A percentile compares a stretch with the other conserved stretches of the same genome.
These are phyloP conservation scores for Lactarius indigo DNA, from an alignment of 768 basidiomycete species.

Conservation along the genomic window DNA sequence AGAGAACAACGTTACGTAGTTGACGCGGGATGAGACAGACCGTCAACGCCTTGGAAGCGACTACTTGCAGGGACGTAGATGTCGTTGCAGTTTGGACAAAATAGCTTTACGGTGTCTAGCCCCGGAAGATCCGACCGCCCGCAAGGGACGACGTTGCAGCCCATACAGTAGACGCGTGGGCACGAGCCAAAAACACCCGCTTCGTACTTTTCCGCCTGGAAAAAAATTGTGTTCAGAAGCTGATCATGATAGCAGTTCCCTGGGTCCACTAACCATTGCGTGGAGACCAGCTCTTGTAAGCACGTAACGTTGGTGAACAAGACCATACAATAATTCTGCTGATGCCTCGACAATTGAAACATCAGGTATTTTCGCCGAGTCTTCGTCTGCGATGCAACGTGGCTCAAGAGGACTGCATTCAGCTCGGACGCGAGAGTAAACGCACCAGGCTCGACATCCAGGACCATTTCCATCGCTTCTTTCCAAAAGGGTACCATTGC, in stretches of 20 bases:
- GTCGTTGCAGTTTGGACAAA: slow-evolving; percentile 97
- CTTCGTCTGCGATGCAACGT: slow-evolving; percentile 62
- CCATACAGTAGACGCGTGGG: slow-evolving; percentile 91
- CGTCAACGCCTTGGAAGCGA: slow-evolving; percentile 94
- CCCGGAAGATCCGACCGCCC: slow-evolving; percentile 95
- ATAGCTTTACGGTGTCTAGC: slow-evolving; percentile 95
- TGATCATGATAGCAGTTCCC: slow-evolving; percentile 22
- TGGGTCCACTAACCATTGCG: slow-evolving; percentile 68
- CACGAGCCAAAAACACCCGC: slow-evolving; percentile 86
- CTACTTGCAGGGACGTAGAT: slow-evolving; percentile 94
- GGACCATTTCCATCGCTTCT: slow-evolving; percentile 99
- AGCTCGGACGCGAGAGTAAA: slow-evolving; percentile 22
- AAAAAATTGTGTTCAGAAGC: slow-evolving; percentile 5
- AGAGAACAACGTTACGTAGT: neutral
- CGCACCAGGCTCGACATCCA: slow-evolving; percentile 98
- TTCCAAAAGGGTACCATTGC: slow-evolving; percentile 99
- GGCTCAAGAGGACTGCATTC: slow-evolving; percentile 25
- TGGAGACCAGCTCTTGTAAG: slow-evolving; percentile 91
- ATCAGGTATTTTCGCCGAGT: slow-evolving; percentile 93
- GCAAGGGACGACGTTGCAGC: slow-evolving; percentile 87
- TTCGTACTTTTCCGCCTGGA: slow-evolving; percentile 94
- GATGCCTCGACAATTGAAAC: slow-evolving; percentile 98
- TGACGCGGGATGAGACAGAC: slow-evolving; percentile 42
- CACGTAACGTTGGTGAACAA: slow-evolving; percentile 97
- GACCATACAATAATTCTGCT: slow-evolving; percentile 94